Evolutionary conservation across 345 rosid genomes (phyloP).

Genomic region (Euphorbia peplus): DNA sequence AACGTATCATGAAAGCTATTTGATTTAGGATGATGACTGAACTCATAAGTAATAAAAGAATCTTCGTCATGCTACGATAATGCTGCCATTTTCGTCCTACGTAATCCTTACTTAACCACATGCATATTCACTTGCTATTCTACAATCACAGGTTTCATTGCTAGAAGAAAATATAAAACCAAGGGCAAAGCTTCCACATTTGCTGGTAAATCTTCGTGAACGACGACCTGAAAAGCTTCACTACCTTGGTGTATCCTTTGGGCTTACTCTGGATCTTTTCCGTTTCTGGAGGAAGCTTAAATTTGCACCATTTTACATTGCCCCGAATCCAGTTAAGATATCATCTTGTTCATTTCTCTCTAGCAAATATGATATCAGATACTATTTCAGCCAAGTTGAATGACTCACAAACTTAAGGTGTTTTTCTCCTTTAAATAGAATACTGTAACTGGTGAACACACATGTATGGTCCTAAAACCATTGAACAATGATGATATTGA

Average conservation of each 20-base stretch:
- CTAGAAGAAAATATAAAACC: conserved; percentile 84
- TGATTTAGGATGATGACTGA: not conserved
- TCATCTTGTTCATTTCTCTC: not conserved
- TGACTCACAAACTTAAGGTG: not conserved
- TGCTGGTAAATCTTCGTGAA: conserved; percentile 74
- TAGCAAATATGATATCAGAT: not conserved
- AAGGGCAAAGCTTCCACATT: conserved; percentile 74
- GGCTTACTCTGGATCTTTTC: conserved; percentile 90
- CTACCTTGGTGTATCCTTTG: conserved; percentile 94
- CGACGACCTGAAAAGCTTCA: conserved; percentile 81
- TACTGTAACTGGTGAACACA: conserved; percentile 88
- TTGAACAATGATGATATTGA: conserved; percentile 63
- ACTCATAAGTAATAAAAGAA: not conserved
- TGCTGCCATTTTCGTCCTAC: not conserved
- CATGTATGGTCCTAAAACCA: conserved; percentile 87
- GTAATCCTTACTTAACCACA: not conserved
- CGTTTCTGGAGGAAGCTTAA: conserved; percentile 93
- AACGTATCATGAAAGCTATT: not conserved
- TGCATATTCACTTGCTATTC: not conserved
- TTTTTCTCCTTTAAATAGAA: conserved; percentile 39
- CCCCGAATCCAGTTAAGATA: conserved; percentile 81
- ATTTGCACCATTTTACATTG: conserved; percentile 86
- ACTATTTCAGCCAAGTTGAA: not conserved
- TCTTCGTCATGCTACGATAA: not conserved
- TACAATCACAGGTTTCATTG: conserved; percentile 64